Evolutionary conservation across 208 protist genomes (phyloP), one percentile per base, ranked within the genome.

Genomic region (Wallacemonas collosoma): DNA sequence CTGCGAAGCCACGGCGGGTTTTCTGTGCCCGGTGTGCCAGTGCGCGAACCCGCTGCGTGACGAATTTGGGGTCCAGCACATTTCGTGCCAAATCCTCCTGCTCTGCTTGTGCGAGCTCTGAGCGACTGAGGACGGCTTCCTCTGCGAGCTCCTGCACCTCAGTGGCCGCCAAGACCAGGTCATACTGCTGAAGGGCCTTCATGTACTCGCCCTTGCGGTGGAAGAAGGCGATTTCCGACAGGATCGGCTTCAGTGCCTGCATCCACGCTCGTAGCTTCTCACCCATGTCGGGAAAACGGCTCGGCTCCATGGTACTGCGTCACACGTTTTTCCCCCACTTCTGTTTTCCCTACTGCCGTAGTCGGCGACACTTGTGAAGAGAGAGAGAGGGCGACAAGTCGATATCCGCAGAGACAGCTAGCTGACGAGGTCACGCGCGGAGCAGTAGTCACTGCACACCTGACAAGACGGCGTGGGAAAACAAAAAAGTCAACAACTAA

Each of bases 141-240:
- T 75, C 74, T 14, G 81, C 78, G 2, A 88, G 72, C 50, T 69
- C 57, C 51, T 74, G 51, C 17, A 93, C 50, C 14, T 79, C 78
- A 2, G 75, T 69, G n/a, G 81, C 67, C 17, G 80, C 80, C 68
- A 84, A 71, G 15, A 96, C 61, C 63, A 90, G 81, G 64, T 96
- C 92, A 70, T 91, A 96, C 45, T 79, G 71, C 73, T 94, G 89
- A 56, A 96, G 66, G 3, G 91, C 88, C 54, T 81, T 74, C 36
- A 79, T 80, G 48, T 86, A 81, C 51, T 89, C 83, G 0, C 51
- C 72, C 62, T 94, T 94, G 61, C 84, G 80, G 5, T 80, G 74
- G n/a, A 64, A 15, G 17, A 72, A 44, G 41, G 73, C 72, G 26
- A 70, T 72, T 3, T 54, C 80, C 71, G 53, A 78, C 45, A 65